Conservation (phyloP, 2,329 filamentous ascomycete genomes). For the Trichoderma cornu-damae region DNA sequence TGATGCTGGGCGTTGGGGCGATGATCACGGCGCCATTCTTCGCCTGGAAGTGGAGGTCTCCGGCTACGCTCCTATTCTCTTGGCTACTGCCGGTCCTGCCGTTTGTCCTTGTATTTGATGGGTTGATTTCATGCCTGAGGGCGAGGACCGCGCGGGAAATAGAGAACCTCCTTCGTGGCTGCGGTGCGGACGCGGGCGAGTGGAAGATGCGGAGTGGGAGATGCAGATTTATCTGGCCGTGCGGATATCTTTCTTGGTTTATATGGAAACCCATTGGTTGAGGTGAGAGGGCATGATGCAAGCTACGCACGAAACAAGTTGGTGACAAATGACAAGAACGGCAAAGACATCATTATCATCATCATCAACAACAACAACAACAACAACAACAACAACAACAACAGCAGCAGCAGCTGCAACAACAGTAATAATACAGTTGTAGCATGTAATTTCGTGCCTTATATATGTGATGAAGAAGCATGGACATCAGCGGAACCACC, state of each 20-base stretch:
- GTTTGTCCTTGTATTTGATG: slow-evolving; percentile 63
- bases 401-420: no score
- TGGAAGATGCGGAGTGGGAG: slow-evolving; percentile 49
- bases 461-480: not conserved
- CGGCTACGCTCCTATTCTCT: slow-evolving; percentile 39
- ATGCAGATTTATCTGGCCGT: slow-evolving; percentile 46
- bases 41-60: slow-evolving; percentile 48
- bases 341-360: no score
- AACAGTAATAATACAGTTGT: not conserved
- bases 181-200: slow-evolving; percentile 38
- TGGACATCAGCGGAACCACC: slow-evolving; percentile 39
- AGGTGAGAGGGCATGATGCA: not conserved
- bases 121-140: slow-evolving; percentile 60
- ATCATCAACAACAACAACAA: no score
- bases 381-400: no score
- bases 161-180: slow-evolving; percentile 51
- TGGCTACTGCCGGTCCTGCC: slow-evolving; percentile 56
- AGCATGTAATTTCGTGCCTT: not conserved
- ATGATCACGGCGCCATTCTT: slow-evolving; percentile 49
- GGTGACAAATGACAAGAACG: no score
- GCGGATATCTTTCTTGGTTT: slow-evolving; percentile 44
- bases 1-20: slow-evolving; percentile 49
- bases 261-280: slow-evolving; percentile 8
- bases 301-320: not conserved
- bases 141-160: slow-evolving; percentile 64